These are phyloP conservation scores for Byssoonygena ceratinophila DNA, from an alignment of 2,329 filamentous ascomycete genomes.

Conservation along the genomic window DNA sequence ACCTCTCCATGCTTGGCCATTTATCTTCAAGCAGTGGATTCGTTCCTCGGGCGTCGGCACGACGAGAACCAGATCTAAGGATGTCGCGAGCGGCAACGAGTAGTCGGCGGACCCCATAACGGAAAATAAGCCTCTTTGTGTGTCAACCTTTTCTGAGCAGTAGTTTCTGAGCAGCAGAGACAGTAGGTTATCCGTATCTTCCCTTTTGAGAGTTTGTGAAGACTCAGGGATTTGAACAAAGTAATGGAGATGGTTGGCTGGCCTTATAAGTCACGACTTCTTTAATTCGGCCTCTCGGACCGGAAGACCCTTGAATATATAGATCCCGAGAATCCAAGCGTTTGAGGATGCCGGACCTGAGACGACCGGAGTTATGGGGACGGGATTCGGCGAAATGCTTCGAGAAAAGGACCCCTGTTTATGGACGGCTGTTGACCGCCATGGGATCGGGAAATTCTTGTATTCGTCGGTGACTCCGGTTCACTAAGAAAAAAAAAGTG, in stretches of 20 bases:
- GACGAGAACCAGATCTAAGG: conserved; percentile 44
- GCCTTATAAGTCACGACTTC: conserved; percentile 8
- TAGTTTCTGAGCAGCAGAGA: too few relatives aligned
- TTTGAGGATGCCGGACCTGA: not conserved
- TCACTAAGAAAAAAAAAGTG: not conserved
- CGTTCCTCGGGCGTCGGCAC: conserved; percentile 47
- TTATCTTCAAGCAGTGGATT: conserved; percentile 42
- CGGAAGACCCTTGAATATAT: conserved; percentile 9
- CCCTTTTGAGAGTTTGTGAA: not conserved
- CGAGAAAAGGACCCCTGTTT: conserved; percentile 10
- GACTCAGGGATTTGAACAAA: conserved; percentile 2
- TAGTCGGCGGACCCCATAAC: conserved; percentile 31
- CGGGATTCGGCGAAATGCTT: conserved; percentile 6
- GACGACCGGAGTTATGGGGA: not conserved
- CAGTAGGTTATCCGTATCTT: not conserved
- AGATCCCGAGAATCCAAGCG: conserved; percentile 5
- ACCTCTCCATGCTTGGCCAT: conserved; percentile 49
- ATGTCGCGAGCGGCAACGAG: conserved; percentile 40
- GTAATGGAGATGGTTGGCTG: conserved; percentile 9
- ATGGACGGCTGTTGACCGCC: not conserved
- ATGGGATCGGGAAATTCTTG: conserved; percentile 7
- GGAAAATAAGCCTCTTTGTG: not conserved
- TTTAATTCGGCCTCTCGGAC: conserved; percentile 6
- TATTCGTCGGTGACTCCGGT: conserved; percentile 8
- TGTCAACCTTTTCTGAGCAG: too few relatives aligned